Evolutionary conservation across 2,329 filamentous ascomycete genomes (phyloP).

Genomic region (Paraphoma sp.): DNA sequence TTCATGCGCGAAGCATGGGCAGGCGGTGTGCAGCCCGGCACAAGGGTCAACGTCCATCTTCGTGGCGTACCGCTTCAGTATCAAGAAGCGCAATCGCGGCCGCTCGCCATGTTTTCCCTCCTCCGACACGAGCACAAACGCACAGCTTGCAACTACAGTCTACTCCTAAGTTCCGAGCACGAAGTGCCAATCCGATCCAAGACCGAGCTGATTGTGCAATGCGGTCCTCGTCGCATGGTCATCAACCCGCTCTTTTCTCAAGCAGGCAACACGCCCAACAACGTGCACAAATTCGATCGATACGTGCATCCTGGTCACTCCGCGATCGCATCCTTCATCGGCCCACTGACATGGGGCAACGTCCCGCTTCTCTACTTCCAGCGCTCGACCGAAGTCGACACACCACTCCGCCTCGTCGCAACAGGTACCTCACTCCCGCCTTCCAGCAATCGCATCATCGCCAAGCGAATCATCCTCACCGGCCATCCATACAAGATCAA

Average conservation of each 20-base stretch:
- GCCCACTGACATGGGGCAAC: constrained; percentile 89
- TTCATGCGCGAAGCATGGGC: constrained; percentile 81
- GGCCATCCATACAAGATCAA: constrained; percentile 99
- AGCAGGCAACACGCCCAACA: constrained; percentile 88
- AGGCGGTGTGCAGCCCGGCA: constrained; percentile 86
- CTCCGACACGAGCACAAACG: constrained; percentile 95
- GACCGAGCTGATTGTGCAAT: constrained; percentile 89
- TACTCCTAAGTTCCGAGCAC: constrained; percentile 82
- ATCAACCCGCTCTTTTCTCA: constrained; percentile 92
- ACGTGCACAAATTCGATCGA: constrained; percentile 96
- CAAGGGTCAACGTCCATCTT: constrained; percentile 80
- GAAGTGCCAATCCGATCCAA: constrained; percentile 84
- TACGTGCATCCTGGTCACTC: constrained; percentile 91
- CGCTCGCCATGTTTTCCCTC: constrained; percentile 81
- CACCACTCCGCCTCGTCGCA: constrained; percentile 72
- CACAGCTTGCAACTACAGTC: constrained; percentile 82
- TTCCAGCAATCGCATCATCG: constrained; percentile 76
- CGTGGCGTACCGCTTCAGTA: constrained; percentile 63
- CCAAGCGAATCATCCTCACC: constrained; percentile 91
- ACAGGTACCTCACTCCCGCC: constrained; percentile 88
- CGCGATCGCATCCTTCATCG: constrained; percentile 87
- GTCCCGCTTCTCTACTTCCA: constrained; percentile 92
- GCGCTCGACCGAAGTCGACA: constrained; percentile 52
- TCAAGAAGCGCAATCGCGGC: constrained; percentile 61
- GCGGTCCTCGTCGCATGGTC: constrained; percentile 83